Evolutionary conservation across 805 yeast species (phyloP).

Genomic region (Blastobotrys terrestris): DNA sequence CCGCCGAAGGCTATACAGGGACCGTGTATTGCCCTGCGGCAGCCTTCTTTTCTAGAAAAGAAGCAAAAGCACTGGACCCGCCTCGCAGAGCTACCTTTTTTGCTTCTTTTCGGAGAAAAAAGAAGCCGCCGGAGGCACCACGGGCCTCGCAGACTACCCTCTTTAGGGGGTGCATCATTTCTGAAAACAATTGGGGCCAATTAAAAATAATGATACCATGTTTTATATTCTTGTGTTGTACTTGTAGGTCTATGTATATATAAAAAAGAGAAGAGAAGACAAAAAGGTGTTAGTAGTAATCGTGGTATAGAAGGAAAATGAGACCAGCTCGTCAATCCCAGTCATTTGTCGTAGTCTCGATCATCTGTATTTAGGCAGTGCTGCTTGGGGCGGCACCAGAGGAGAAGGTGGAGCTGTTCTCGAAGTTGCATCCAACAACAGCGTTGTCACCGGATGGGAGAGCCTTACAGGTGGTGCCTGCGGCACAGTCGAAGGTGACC

Average conservation of each 20-base stretch:
- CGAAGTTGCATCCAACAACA: constrained; percentile 45
- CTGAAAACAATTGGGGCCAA: neutral
- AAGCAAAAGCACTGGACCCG: too few relatives aligned
- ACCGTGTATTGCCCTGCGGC: too few relatives aligned
- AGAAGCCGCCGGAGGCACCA: too few relatives aligned
- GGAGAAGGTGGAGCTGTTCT: constrained; percentile 7
- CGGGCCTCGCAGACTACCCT: too few relatives aligned
- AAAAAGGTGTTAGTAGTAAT: neutral
- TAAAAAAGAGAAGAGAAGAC: constrained; percentile 3
- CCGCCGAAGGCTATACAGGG: too few relatives aligned
- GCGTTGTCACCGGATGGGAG: constrained; percentile 35
- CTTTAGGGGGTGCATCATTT: neutral
- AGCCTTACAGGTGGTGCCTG: constrained; percentile 59
- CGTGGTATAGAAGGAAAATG: constrained; percentile 2
- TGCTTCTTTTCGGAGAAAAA: too few relatives aligned
- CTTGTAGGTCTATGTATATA: neutral
- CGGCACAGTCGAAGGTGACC: constrained; percentile 53
- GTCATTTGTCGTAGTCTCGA: constrained; percentile 6
- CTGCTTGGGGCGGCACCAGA: neutral
- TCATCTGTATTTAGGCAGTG: too few relatives aligned
- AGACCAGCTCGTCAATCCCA: neutral
- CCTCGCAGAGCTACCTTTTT: too few relatives aligned
- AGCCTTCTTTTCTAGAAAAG: too few relatives aligned
- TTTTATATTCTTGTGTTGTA: neutral
- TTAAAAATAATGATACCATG: neutral